A percentile compares a stretch with the other conserved stretches of the same genome.
These are phyloP conservation scores for Musa balbisiana DNA, from an alignment of 202 grass and related monocot species.

Conservation along the genomic window DNA sequence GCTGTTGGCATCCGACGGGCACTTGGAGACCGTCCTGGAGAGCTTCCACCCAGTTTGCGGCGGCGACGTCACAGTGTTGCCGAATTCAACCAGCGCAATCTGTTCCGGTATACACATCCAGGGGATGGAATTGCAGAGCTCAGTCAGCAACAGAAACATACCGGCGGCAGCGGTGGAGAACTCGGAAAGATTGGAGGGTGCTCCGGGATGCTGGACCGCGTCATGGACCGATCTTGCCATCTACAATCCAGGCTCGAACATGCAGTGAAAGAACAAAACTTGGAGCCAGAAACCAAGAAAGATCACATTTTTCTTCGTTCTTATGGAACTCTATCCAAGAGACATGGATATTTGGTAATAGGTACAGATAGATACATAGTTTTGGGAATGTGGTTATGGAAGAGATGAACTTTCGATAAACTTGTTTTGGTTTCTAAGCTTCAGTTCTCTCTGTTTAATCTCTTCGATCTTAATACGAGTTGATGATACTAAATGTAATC, in stretches of 20 bases:
- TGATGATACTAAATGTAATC: too few relatives aligned
- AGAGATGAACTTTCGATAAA: not conserved
- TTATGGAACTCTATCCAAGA: not conserved
- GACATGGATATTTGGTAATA: not conserved
- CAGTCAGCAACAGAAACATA: not conserved
- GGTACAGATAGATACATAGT: conserved; percentile 1
- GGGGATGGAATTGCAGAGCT: not conserved
- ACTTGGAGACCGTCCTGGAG: conserved; percentile 23
- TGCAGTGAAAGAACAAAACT: not conserved
- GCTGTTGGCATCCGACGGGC: conserved; percentile 30
- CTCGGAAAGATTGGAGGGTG: not conserved
- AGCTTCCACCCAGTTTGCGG: not conserved
- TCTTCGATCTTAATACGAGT: too few relatives aligned
- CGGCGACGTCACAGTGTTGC: not conserved
- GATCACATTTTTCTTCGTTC: not conserved
- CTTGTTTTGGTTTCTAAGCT: not conserved
- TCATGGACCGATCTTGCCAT: conserved; percentile 12
- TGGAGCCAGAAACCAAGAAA: not conserved
- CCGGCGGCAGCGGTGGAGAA: not conserved
- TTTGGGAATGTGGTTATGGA: not conserved
- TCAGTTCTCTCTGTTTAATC: too few relatives aligned
- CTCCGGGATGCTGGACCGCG: conserved; percentile 4
- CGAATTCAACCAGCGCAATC: not conserved
- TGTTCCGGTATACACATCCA: not conserved
- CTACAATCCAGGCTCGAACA: not conserved